These are phyloP conservation scores for Chloris gayana DNA, from an alignment of 176 grass and related monocot species.

Conservation along the genomic window DNA sequence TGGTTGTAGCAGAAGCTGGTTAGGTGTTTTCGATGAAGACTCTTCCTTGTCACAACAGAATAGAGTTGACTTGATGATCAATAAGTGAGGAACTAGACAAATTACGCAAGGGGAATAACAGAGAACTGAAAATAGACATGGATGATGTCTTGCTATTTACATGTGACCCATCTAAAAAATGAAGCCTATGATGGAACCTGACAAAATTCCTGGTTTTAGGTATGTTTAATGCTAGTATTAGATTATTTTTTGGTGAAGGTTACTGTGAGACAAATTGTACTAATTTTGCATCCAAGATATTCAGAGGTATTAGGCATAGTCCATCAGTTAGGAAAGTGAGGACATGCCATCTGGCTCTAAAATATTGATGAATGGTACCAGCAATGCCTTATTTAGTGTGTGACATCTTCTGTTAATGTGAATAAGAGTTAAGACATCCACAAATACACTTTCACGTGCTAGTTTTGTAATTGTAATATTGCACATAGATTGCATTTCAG, in stretches of 20 bases:
- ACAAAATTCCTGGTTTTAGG: not conserved
- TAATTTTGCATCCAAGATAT: not conserved
- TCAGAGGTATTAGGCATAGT: not conserved
- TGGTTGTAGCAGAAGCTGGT: not conserved
- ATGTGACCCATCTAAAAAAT: not conserved
- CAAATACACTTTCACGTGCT: not conserved
- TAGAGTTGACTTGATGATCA: not conserved
- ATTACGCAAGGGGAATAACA: not conserved
- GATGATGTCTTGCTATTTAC: not conserved
- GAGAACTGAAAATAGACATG: not conserved
- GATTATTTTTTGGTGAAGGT: not conserved
- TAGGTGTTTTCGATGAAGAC: not conserved
- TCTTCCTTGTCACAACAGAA: not conserved
- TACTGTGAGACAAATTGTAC: not conserved
- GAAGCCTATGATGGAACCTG: not conserved
- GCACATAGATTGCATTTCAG: conserved; percentile 1
- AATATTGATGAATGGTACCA: not conserved
- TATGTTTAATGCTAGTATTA: not conserved
- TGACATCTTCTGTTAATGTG: not conserved
- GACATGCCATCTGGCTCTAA: not conserved
- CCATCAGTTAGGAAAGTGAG: not conserved
- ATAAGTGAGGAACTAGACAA: not conserved
- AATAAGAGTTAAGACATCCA: not conserved
- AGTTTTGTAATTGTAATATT: not conserved
- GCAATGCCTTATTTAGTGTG: not conserved